Base-by-base conservation (phyloP, 2,329 filamentous ascomycete genomes). In the Aaosphaeria pasadenensis region DNA sequence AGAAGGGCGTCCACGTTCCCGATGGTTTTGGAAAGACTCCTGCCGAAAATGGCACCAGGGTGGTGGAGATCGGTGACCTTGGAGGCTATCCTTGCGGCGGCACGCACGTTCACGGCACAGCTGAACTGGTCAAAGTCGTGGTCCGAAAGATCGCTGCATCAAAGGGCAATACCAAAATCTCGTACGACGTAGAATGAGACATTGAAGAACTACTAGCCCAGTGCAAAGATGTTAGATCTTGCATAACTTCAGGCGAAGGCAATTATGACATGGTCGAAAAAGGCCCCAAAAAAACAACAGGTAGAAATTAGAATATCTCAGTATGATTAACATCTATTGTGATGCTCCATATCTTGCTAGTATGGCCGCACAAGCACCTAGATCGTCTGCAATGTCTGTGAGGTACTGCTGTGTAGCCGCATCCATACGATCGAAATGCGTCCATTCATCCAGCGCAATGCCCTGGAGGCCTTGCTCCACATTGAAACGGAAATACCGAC, bases 41-140 rank as follows among this genome's bases (percentile, higher is more conserved):
- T 24, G 59, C 56, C n/a, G 63, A 59, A 7, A 57, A 59, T 7
- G 58, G 59, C 2, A 57, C 85, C 31, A 74, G 87, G 7, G 84
- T 89, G 0, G 86, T 89, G 28, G 79, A 82, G 49, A 87, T 90
- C 50, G 79, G 82, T 0, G 86, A 85, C 0, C 79, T 81, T 0
- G 87, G 86, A 56, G 79, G 79, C 28, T 89, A 90, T 71, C 86
- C 87, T 1, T 90, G 87, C 65, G 87, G 87, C 6, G 87, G 87
- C 0, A 90, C 87, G 29, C 87, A 90, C 72, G 86, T 89, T 4
- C 73, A 78, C 30, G 77, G 71, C n/a, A 85, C 84, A 13, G 74
- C 78, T 48, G 56, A 77, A 50, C 83, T 80, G 58, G 83, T 84
- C 0, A 77, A 78, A 61, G 82, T 83, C 5, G 80, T 72, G 4